A percentile compares a stretch with the other conserved stretches of the same genome.
Conservation (phyloP, 768 basidiomycete genomes). For the Russula griseocarnosa region DNA sequence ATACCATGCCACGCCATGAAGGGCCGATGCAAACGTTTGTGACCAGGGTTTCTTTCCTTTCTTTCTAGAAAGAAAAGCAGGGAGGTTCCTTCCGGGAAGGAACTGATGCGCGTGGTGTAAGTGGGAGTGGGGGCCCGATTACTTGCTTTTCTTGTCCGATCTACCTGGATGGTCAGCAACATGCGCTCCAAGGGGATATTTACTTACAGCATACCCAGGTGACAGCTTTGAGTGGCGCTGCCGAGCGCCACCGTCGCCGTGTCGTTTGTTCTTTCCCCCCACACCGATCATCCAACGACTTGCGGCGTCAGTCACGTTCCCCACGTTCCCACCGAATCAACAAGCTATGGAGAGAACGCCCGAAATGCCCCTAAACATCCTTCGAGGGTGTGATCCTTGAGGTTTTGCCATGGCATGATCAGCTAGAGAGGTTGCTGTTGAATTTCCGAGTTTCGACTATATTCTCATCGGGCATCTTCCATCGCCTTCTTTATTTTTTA, state of each 20-base stretch:
- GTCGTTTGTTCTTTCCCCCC: neutral
- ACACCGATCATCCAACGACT: too few species aligned
- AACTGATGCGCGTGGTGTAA: neutral
- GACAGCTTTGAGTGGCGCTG: neutral
- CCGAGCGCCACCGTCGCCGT: neutral
- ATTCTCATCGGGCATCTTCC: slow-evolving; percentile 1
- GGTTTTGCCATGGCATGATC: neutral
- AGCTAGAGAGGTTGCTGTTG: too few species aligned
- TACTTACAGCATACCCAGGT: too few species aligned
- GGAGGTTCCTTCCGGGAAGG: neutral
- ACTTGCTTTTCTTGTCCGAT: slow-evolving; percentile 12
- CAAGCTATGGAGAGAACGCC: neutral
- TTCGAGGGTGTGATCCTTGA: neutral
- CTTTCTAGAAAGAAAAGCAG: neutral
- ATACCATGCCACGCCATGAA: too few species aligned
- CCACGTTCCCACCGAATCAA: neutral
- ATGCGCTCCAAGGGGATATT: slow-evolving; percentile 10
- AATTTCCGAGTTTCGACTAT: too few species aligned
- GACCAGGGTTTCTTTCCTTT: neutral
- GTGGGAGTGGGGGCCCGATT: neutral
- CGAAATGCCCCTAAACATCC: slow-evolving; percentile 1
- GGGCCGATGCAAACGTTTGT: neutral
- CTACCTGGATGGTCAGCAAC: neutral
- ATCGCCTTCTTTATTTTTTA: neutral
- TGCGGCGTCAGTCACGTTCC: neutral